These are phyloP conservation scores for Aspergillus sclerotioniger DNA, from an alignment of 495 filamentous ascomycete species.

Conservation along the genomic window DNA sequence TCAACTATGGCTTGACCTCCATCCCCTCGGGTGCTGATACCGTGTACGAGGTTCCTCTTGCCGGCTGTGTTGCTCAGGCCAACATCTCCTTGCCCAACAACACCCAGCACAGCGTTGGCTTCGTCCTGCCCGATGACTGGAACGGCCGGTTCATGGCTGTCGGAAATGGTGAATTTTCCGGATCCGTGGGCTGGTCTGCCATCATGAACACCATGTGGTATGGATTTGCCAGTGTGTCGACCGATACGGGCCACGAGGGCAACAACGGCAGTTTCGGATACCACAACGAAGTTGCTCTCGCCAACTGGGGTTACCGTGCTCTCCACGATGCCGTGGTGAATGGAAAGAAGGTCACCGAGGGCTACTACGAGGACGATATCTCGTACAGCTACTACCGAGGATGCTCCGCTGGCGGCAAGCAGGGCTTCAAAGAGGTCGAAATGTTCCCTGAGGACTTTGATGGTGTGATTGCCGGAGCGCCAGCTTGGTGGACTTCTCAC, in stretches of 20 bases:
- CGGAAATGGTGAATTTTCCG: conserved; percentile 12
- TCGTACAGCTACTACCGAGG: conserved; percentile 54
- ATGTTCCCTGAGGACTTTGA: conserved; percentile 46
- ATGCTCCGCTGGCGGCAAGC: conserved; percentile 60
- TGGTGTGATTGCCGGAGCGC: conserved; percentile 3
- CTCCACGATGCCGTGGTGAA: conserved; percentile 21
- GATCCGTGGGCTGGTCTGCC: conserved; percentile 1
- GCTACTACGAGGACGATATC: conserved; percentile 43
- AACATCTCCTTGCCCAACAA: conserved; percentile 3
- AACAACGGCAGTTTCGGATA: conserved; percentile 6
- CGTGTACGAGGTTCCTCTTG: background rate
- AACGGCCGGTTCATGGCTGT: conserved; percentile 11
- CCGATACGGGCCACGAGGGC: conserved; percentile 60
- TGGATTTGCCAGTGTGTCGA: conserved; percentile 53
- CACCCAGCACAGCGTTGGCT: conserved; percentile 1
- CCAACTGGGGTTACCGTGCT: conserved; percentile 23
- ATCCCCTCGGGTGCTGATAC: background rate
- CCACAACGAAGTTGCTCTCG: conserved; percentile 35
- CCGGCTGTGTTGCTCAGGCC: conserved; percentile 1
- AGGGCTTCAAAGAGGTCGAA: conserved; percentile 54
- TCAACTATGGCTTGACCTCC: conserved; percentile 1
- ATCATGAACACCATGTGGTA: conserved; percentile 28
- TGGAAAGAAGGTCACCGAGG: conserved; percentile 30
- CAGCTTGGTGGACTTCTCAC: conserved; percentile 12
- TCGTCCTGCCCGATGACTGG: conserved; percentile 6